A percentile compares a stretch with the other conserved stretches of the same genome.
Conservation (phyloP, 805 yeast species). For the Yarrowia sp. region DNA sequence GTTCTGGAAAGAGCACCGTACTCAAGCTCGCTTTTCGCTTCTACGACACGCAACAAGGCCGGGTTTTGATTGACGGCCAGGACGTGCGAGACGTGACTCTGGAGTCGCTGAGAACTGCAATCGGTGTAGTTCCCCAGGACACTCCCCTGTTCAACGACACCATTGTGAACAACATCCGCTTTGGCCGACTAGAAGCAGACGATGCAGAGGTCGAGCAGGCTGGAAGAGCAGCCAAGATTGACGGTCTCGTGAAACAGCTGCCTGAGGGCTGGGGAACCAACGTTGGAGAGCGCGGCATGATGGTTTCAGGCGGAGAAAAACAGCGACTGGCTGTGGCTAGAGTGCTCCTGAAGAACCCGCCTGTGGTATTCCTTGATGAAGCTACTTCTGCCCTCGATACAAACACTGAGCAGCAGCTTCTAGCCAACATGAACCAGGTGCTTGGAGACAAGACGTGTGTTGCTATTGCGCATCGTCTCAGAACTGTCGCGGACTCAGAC, state of each 20-base stretch:
- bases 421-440: conserved; percentile 68
- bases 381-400: conserved; percentile 96
- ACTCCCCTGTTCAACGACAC: conserved; percentile 94
- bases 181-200: conserved; percentile 72
- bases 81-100: conserved; percentile 74
- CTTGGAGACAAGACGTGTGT: conserved; percentile 72
- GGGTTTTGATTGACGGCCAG: conserved; percentile 82
- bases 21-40: conserved; percentile 81
- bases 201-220: conserved; percentile 68
- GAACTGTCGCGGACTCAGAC: conserved; percentile 92
- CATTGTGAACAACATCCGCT: conserved; percentile 79
- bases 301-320: conserved; percentile 98
- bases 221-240: conserved; percentile 68
- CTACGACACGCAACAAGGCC: conserved; percentile 76
- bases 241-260: conserved; percentile 57
- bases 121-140: conserved; percentile 97
- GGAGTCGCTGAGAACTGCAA: conserved; percentile 65
- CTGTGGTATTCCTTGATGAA: conserved; percentile 92
- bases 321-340: conserved; percentile 94
- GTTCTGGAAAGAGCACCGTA: conserved; percentile 92
- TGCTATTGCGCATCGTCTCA: conserved; percentile 87
- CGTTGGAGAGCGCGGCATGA: conserved; percentile 95
- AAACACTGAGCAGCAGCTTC: conserved; percentile 84
- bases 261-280: conserved; percentile 84
- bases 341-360: conserved; percentile 77